Evolutionary conservation across 495 filamentous ascomycete species (phyloP).

Genomic region (Neurospora sp.): DNA sequence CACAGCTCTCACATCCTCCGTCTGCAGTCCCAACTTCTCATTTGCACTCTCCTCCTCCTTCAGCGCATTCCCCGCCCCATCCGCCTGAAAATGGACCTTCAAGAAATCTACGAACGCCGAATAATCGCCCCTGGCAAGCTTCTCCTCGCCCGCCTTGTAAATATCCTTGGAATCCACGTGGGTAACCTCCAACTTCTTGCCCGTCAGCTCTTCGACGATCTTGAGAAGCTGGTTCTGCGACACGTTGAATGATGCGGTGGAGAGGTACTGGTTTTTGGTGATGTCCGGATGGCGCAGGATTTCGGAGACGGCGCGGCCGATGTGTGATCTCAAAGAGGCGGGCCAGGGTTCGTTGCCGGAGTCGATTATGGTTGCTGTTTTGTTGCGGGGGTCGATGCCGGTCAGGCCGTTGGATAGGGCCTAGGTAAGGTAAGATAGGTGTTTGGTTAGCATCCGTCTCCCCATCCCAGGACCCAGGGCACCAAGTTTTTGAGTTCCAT

Average conservation of each 20-base stretch:
- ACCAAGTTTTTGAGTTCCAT: not conserved
- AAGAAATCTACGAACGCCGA: slow-evolving; percentile 34
- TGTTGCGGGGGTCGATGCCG: slow-evolving; percentile 16
- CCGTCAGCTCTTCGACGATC: slow-evolving; percentile 39
- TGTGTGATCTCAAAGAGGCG: slow-evolving; percentile 32
- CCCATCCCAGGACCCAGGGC: too few relatives aligned
- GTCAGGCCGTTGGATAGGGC: not conserved
- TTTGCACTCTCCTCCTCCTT: slow-evolving; percentile 19
- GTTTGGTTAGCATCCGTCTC: not conserved
- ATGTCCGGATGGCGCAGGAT: slow-evolving; percentile 40
- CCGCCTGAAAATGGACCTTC: slow-evolving; percentile 22
- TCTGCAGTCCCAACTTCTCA: slow-evolving; percentile 9
- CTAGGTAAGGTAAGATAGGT: not conserved
- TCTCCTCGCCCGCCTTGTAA: slow-evolving; percentile 32
- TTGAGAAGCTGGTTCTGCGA: slow-evolving; percentile 46
- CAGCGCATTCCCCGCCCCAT: slow-evolving; percentile 37
- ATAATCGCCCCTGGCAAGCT: slow-evolving; percentile 31
- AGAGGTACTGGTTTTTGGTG: slow-evolving; percentile 43
- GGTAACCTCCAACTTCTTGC: slow-evolving; percentile 29
- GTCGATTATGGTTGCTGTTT: slow-evolving; percentile 40
- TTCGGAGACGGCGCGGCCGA: slow-evolving; percentile 39
- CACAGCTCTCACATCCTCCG: slow-evolving; percentile 14
- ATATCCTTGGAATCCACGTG: slow-evolving; percentile 30
- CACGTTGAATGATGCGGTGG: slow-evolving; percentile 38
- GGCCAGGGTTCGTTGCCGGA: slow-evolving; percentile 42